Evolutionary conservation across 495 filamentous ascomycete species (phyloP).

Genomic region (Xylaria curta): DNA sequence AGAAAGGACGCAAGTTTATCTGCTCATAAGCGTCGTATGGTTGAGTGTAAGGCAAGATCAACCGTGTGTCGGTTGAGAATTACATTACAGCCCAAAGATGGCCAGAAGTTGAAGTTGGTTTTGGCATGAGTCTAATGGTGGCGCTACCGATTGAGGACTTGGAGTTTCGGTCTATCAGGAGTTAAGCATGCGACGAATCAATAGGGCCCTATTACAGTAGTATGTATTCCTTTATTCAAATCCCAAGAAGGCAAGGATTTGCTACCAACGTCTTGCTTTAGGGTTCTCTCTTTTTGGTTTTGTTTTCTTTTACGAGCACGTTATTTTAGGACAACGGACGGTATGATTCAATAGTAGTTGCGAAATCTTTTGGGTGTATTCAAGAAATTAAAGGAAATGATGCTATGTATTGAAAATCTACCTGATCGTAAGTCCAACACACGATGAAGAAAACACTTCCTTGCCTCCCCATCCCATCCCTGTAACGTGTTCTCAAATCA

Average conservation of each 20-base stretch:
- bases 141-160: not conserved
- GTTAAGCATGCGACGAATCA: not conserved
- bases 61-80: not conserved
- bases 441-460: not conserved
- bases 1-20: not conserved
- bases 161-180: constrained; percentile 23
- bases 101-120: not conserved
- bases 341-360: not conserved
- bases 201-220: not conserved
- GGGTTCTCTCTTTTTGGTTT: not conserved
- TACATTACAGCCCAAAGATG: not conserved
- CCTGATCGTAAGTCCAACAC: not conserved
- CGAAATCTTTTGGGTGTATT: constrained; percentile 18
- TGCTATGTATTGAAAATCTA: not conserved
- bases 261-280: not conserved
- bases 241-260: not conserved
- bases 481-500: not conserved
- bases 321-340: not conserved
- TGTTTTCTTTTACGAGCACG: not conserved
- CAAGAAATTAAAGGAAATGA: constrained; percentile 10
- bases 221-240: not conserved
- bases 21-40: not conserved
- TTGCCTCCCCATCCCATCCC: not conserved
- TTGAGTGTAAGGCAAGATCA: not conserved
- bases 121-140: not conserved